Evolutionary conservation across 2,329 filamentous ascomycete genomes (phyloP), one percentile per base, ranked within the genome.

Genomic region (Myotisia sp.): DNA sequence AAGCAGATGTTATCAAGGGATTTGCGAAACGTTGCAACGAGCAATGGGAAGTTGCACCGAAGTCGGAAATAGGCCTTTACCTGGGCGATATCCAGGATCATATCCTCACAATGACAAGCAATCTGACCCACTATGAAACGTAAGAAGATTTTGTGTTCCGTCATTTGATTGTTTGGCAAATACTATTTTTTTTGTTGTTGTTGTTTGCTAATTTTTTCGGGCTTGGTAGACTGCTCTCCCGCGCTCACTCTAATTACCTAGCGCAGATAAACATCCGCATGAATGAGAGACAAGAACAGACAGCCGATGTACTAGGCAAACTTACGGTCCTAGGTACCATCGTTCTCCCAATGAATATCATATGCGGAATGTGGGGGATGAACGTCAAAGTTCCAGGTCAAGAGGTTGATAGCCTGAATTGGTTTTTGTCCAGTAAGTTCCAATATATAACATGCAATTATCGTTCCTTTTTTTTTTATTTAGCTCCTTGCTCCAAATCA

Each of bases 1-100:
- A 98, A 61, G 90, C 90, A 32, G 90, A 98, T 56, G 90, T 98
- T 38, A 95, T 98, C 66, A 95, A 95, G 62, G 90, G 90, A 1
- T 98, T 98, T 50, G 90, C 90, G 4, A 98, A 98, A 62, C 72
- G 90, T 9, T 98, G 90, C 62, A 98, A 94, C 52, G 87, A 98
- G 63, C 80, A 92, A 44, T 98, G 86, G 85, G 82, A 94, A 47
- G 82, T 98, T 39, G 87, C 90, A 4, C 90, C 90, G 7, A 73
- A 86, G 42, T 90, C 81, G 21, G 90, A 98, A 54, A 95, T 98
- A 53, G 90, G 90, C n/a, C 62, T 98, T 34, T 98, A 95, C 58
- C 65, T 98, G 38, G 90, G 90, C 42, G 90, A 98, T 62, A 98
- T 98, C 43, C 90, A 98, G 57, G 90, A 98, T 63, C 90, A 98